Conservation (phyloP, 768 basidiomycete species). For the Mycena pura region DNA sequence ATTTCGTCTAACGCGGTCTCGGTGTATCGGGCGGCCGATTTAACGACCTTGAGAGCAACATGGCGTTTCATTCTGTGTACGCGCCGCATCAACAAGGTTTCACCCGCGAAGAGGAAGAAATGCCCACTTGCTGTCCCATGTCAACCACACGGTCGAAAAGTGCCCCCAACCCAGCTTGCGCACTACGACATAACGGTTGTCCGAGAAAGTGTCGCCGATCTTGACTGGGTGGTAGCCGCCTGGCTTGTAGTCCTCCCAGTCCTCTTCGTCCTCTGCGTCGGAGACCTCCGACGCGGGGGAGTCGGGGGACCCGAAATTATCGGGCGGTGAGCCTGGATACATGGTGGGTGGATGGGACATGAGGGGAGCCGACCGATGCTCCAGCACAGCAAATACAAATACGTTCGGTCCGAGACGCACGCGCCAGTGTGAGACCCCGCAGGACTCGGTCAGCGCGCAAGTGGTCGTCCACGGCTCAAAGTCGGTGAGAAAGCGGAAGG, state of each 20-base stretch:
- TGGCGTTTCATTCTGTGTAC: constrained; percentile 84
- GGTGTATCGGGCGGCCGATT: constrained; percentile 95
- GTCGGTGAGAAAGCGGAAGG: constrained; percentile 19
- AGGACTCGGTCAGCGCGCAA: not conserved
- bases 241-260: constrained; percentile 86
- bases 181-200: constrained; percentile 88
- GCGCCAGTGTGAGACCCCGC: not conserved
- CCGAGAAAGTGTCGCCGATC: constrained; percentile 90
- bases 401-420: not conserved
- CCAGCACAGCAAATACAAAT: constrained; percentile 10
- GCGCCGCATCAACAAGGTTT: constrained; percentile 27
- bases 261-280: constrained; percentile 80
- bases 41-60: constrained; percentile 99
- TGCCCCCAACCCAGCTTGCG: constrained; percentile 97
- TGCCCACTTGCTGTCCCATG: constrained; percentile 79
- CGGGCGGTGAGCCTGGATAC: constrained; percentile 12
- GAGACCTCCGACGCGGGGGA: constrained; percentile 19
- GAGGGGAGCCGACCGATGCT: not conserved
- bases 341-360: constrained; percentile 24
- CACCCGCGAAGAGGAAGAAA: constrained; percentile 6
- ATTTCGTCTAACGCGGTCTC: constrained; percentile 99
- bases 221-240: constrained; percentile 93
- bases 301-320: constrained; percentile 19
- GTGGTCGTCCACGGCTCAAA: not conserved
- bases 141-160: constrained; percentile 93